These are phyloP conservation scores for Camellia oleifera DNA, from an alignment of 179 eudicot species.

Conservation along the genomic window DNA sequence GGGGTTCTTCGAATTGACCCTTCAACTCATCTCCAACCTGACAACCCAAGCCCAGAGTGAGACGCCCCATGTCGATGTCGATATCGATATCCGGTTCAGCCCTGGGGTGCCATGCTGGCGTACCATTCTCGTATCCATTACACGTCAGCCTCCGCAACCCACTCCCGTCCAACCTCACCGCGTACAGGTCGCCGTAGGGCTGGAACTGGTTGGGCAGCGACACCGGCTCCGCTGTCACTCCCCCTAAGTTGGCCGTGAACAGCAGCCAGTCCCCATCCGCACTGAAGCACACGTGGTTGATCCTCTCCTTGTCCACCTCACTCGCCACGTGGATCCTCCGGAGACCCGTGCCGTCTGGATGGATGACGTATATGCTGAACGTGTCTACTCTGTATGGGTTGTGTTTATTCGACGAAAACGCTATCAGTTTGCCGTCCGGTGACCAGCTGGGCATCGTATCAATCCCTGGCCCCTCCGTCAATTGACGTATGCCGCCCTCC, in stretches of 20 bases:
- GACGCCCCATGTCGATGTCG: not conserved
- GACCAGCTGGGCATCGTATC: constrained; percentile 96
- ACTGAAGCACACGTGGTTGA: constrained; percentile 76
- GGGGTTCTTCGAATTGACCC: constrained; percentile 68
- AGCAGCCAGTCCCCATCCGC: constrained; percentile 64
- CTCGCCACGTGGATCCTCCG: constrained; percentile 45
- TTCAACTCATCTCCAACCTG: constrained; percentile 36
- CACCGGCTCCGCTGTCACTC: constrained; percentile 74
- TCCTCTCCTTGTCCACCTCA: constrained; percentile 49
- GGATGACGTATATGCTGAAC: constrained; percentile 60
- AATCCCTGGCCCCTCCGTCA: constrained; percentile 72
- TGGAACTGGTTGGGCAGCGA: constrained; percentile 75
- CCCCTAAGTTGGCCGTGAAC: constrained; percentile 66
- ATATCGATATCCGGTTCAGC: not conserved
- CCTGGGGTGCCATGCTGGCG: constrained; percentile 61
- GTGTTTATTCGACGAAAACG: constrained; percentile 77
- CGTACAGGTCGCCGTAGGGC: constrained; percentile 74
- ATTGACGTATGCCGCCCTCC: constrained; percentile 36
- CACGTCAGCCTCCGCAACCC: constrained; percentile 66
- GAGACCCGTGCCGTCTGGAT: constrained; percentile 58
- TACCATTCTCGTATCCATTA: constrained; percentile 77
- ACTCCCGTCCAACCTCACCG: constrained; percentile 62
- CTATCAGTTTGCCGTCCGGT: constrained; percentile 67
- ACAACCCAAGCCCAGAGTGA: constrained; percentile 20
- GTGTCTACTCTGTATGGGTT: constrained; percentile 42